A percentile compares a stretch with the other conserved stretches of the same genome.
These are phyloP conservation scores for Leishmania turanica DNA, from an alignment of 208 protist genomes.

Conservation along the genomic window DNA sequence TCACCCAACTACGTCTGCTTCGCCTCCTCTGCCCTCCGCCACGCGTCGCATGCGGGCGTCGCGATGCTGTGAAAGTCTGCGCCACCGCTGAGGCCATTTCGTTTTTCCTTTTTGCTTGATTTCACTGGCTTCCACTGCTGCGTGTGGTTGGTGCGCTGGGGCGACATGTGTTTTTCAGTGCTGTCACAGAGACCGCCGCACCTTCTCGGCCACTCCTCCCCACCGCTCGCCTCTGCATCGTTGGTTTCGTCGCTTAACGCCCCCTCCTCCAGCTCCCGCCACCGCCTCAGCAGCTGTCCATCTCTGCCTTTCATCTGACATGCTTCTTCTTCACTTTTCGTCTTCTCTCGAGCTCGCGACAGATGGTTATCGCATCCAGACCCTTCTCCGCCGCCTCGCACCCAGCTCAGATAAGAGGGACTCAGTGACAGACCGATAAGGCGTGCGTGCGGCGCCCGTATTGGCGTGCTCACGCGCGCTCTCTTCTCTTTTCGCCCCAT, in stretches of 20 bases:
- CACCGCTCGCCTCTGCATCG: not conserved
- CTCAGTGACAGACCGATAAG: not conserved
- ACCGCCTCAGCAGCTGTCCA: not conserved
- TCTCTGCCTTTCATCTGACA: not conserved
- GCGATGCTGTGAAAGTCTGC: not conserved
- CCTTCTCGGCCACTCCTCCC: not conserved
- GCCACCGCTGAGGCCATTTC: not conserved
- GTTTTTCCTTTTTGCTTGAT: not conserved
- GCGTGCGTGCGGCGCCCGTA: not conserved
- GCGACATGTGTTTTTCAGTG: not conserved
- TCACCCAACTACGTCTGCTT: not conserved
- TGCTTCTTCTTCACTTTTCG: constrained; percentile 8
- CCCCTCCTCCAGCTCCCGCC: not conserved
- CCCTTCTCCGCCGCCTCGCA: not conserved
- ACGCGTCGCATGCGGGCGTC: not conserved
- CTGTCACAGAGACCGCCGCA: not conserved
- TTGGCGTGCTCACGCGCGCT: not conserved
- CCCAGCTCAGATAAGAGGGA: not conserved
- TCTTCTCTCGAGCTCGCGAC: constrained; percentile 18
- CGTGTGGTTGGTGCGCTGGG: not conserved
- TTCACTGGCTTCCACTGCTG: not conserved
- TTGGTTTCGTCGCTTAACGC: not conserved
- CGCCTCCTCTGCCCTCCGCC: not conserved
- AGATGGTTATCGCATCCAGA: not conserved
- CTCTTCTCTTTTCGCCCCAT: not conserved